Percentiles rank a stretch among this genome's conserved stretches.
These are phyloP conservation scores for Podaxis mareebaensis DNA, from an alignment of 768 basidiomycete genomes.

Conservation along the genomic window DNA sequence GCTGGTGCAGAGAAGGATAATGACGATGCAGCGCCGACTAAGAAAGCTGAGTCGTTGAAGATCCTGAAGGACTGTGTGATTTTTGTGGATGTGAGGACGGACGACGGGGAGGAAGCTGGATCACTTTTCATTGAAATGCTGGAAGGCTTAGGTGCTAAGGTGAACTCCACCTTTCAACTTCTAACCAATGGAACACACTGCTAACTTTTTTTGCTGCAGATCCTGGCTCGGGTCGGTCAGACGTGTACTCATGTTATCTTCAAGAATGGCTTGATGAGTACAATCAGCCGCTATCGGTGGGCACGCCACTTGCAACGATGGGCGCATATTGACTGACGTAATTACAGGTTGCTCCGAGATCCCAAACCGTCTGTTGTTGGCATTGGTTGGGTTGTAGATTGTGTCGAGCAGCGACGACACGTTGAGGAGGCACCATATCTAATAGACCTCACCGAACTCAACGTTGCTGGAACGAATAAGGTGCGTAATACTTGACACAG, in stretches of 20 bases:
- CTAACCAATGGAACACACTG: neutral
- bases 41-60: constrained; percentile 38
- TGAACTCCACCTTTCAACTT: constrained; percentile 32
- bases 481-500: constrained; percentile 31
- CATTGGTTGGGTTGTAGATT: constrained; percentile 89
- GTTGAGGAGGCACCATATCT: constrained; percentile 68
- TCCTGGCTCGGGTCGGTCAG: constrained; percentile 65
- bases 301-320: constrained; percentile 19
- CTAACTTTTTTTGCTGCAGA: constrained; percentile 33
- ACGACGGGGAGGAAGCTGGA: constrained; percentile 80
- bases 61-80: constrained; percentile 74
- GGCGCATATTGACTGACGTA: neutral
- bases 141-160: constrained; percentile 76
- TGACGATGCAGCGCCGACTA: constrained; percentile 24
- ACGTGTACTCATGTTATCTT: constrained; percentile 84
- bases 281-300: constrained; percentile 70
- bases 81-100: constrained; percentile 87
- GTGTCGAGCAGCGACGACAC: constrained; percentile 63
- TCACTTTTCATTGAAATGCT: constrained; percentile 84
- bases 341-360: constrained; percentile 56
- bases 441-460: constrained; percentile 61
- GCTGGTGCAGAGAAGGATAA: constrained; percentile 18
- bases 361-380: constrained; percentile 77
- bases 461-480: constrained; percentile 64
- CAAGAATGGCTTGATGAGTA: constrained; percentile 80